Percentiles rank a stretch among this genome's conserved stretches.
phyloP scores from a whole-genome alignment of 331 rosid genomes.

The Malus hybrid region DNA sequence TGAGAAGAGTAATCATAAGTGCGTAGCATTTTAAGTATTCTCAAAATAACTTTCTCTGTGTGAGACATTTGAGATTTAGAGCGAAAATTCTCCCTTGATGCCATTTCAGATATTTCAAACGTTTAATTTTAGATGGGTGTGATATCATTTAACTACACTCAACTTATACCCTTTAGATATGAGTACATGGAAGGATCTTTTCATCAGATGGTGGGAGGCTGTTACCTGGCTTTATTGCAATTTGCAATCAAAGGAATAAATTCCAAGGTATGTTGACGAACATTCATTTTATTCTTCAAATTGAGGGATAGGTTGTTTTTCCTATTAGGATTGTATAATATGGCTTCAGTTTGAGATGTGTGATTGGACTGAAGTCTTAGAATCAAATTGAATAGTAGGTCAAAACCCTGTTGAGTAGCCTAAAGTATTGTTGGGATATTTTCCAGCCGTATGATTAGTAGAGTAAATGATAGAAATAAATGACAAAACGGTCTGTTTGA shows the following conservation, averaged over 20 bases:
- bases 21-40: background rate
- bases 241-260: constrained; percentile 67
- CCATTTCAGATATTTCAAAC: background rate
- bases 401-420: background rate
- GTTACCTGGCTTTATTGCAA: constrained; percentile 51
- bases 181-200: constrained; percentile 82
- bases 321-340: background rate
- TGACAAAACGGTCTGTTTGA: background rate
- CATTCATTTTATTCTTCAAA: background rate
- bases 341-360: background rate
- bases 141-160: constrained; percentile 1
- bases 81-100: background rate
- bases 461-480: background rate
- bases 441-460: background rate
- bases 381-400: background rate
- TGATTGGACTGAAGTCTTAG: background rate
- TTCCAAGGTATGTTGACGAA: constrained; percentile 41
- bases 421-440: background rate
- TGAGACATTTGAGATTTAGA: background rate
- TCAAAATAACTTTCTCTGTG: background rate
- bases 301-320: background rate
- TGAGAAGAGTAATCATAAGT: background rate
- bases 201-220: constrained; percentile 76
- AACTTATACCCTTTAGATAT: constrained; percentile 45
- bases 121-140: background rate